Evolutionary conservation across 139 green algal species (phyloP).

Genomic region (Edaphochlamys debaryana): DNA sequence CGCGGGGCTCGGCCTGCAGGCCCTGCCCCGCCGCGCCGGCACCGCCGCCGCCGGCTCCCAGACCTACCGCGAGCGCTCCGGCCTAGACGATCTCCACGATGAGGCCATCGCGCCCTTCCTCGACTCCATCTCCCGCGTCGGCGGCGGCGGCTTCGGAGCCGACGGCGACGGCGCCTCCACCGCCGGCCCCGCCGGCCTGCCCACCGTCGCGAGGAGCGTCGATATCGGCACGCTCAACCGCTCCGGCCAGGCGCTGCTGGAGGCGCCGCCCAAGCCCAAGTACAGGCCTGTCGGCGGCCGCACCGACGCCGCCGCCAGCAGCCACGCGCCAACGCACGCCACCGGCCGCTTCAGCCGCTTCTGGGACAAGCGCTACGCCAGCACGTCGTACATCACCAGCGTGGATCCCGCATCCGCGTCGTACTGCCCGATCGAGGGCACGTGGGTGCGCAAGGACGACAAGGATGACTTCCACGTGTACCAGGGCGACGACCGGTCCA

Average conservation of each 20-base stretch:
- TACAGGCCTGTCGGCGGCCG: no score
- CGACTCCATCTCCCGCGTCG: not conserved
- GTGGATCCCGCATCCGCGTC: not conserved
- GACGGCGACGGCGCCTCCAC: no score
- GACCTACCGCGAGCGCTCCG: no score
- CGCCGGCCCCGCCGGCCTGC: no score
- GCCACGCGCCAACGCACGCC: not conserved
- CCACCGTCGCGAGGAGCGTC: not conserved
- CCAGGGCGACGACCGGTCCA: conserved; percentile 12
- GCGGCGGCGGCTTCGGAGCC: not conserved
- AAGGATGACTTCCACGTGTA: conserved; percentile 4
- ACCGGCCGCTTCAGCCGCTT: conserved; percentile 28
- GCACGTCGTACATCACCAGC: conserved; percentile 11
- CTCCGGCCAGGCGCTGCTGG: not conserved
- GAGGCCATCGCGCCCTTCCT: conserved; percentile 23
- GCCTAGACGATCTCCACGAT: conserved; percentile 9
- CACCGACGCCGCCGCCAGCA: not conserved
- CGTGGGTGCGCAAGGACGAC: conserved; percentile 26
- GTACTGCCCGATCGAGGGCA: not conserved
- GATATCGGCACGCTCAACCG: not conserved
- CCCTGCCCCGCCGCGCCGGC: no score
- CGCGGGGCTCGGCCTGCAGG: no score
- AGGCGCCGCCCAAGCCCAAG: no score
- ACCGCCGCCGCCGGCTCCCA: conserved; percentile 8
- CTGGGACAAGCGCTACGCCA: conserved; percentile 20